Evolutionary conservation across 495 filamentous ascomycete species (phyloP), one percentile per base, ranked within the genome.

Genomic region (Pyrenopolyporus hunteri): DNA sequence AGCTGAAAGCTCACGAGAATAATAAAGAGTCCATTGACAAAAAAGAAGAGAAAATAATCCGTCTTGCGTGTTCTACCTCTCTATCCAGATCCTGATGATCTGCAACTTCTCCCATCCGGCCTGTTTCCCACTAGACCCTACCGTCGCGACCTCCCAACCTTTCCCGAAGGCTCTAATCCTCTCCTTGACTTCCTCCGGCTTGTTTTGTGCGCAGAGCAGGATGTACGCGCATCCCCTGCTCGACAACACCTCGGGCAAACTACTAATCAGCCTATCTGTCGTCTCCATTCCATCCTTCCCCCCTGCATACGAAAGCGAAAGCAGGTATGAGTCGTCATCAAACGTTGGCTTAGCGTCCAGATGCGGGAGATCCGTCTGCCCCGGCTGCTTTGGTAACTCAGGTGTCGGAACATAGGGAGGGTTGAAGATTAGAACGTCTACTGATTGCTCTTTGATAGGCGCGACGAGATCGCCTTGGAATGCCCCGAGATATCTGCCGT

Each of bases 341-440:
- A 87, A 91, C 37, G 72, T 66, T 5, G 68, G 68, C 63, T 48
- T 70, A 46, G 31, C 23, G 6, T 43, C 40, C 8, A 31, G 28
- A 9, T 47, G 54, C 17, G 57, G 48, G 11, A 54, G 19, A 5
- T 65, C 68, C 6, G 22, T 44, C 7, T 66, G 62, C 1, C 72
- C 54, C 1, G 69, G 67, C 7, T 75, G 77, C 1, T 83, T 53
- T 6, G 74, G 93, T 22, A 96, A 65, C n/a, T 84, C 82, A 11
- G 83, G 75, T 1, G 91, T 93, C 4, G 94, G 94, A 5, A 98
- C 94, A 65, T 98, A 98, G 0, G 94, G 94, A 28, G 94, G 94
- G 70, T 98, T 98, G 81, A 98, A 98, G 26, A 98, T 81, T 23
- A 98, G 77, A 17, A 98, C 82, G 69, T 98, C 94, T 0, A 96